Base-by-base conservation (phyloP, 495 filamentous ascomycete species). In the Penicillium mononematosum region DNA sequence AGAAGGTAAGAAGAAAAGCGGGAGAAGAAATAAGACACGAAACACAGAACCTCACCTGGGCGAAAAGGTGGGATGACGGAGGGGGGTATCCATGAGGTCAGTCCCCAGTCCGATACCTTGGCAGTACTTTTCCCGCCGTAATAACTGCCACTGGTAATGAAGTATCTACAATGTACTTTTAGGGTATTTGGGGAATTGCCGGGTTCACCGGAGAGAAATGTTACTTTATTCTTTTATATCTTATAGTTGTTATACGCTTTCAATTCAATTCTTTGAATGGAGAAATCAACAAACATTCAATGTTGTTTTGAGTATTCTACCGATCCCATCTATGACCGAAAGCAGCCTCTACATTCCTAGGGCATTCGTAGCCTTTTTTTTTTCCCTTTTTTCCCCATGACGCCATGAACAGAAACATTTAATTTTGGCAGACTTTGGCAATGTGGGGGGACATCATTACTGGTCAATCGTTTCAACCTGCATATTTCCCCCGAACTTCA, bases 1-100 rank as follows among this genome's bases (percentile, higher is more conserved):
- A 58, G 52, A 39, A 54, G 54, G 56, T 54, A 55, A 53, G 51
- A 53, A 56, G 53, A 55, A 53, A 43, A 39, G 59, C 11, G 53
- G 58, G 41, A 39, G 24, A 41, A 50, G 47, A 57, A 45, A 61
- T 38, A 45, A 41, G 46, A 34, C 48, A 50, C 53, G 59, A 53
- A 61, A 53, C 43, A 57, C 57, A 55, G 55, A 47, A 47, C 25
- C 32, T 32, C n/a, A 29, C 24, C 24, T 25, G 24, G 24, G 24
- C 24, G 6, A 25, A 25, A 48, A 48, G 44, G 62, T 53, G 56
- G 59, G 51, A 63, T 57, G 62, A 55, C 41, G 64, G 66, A 57
- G 67, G 65, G 65, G 65, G 65, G 22, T 22, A 29, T 29, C 27
- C 62, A 73, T 74, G 70, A 76, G 70, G 71, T 74, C 71, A 74